Conservation (phyloP, 352 stramenopile species). For the Phytopythium litorale region DNA sequence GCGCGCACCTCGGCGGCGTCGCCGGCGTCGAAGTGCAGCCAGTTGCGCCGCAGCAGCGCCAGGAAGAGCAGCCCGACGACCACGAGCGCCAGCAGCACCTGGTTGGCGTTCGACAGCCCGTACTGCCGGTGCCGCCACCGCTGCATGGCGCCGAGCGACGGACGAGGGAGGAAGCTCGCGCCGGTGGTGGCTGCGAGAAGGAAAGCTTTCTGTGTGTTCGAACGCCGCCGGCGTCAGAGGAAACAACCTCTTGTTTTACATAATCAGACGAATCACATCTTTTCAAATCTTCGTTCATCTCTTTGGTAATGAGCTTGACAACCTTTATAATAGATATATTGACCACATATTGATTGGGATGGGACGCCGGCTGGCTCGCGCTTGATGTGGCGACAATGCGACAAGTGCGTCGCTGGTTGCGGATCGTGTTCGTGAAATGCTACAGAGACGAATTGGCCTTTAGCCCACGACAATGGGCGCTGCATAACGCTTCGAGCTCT, state of each 20-base stretch:
- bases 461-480: too few relatives aligned
- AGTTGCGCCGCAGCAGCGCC: constrained; percentile 53
- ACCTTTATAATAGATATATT: background rate
- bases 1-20: constrained; percentile 41
- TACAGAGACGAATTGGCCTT: too few relatives aligned
- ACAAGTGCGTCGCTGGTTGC: background rate
- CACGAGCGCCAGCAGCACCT: constrained; percentile 66
- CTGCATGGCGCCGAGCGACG: constrained; percentile 18
- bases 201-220: background rate
- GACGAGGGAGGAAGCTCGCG: too few relatives aligned
- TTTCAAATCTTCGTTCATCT: background rate
- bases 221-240: too few relatives aligned
- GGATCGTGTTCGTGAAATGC: background rate
- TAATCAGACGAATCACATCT: too few relatives aligned
- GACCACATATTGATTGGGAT: background rate
- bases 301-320: background rate
- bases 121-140: constrained; percentile 61
- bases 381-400: background rate
- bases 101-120: constrained; percentile 80
- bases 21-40: constrained; percentile 30
- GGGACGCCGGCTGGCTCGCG: background rate
- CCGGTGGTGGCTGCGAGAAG: background rate
- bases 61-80: constrained; percentile 58
- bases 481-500: too few relatives aligned
- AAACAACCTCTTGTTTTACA: too few relatives aligned